Conservation (phyloP, 2,329 filamentous ascomycete species). For the Phaeomoniella chlamydospora region DNA sequence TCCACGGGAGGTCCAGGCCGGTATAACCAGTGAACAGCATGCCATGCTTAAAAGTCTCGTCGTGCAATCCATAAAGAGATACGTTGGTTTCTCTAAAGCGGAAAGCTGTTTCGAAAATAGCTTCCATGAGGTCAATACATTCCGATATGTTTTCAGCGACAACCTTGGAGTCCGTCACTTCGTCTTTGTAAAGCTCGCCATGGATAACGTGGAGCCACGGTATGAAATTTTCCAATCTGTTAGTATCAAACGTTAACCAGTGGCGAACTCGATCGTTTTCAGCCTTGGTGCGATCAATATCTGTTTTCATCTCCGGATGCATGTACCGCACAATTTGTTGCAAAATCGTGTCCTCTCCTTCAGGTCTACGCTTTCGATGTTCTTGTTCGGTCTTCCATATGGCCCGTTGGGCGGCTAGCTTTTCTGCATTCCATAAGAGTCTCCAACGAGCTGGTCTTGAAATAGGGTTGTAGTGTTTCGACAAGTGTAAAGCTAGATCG, state of each 20-base stretch:
- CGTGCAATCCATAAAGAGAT: conserved; percentile 55
- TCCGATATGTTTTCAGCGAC: conserved; percentile 41
- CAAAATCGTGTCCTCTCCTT: conserved; percentile 53
- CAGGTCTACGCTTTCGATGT: conserved; percentile 43
- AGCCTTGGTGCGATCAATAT: conserved; percentile 46
- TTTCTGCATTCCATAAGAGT: conserved; percentile 81
- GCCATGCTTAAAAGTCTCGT: conserved; percentile 51
- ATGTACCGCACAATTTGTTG: conserved; percentile 63
- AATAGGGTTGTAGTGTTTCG: conserved; percentile 49
- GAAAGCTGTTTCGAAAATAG: conserved; percentile 47
- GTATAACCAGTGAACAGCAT: conserved; percentile 51
- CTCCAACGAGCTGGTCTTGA: conserved; percentile 60
- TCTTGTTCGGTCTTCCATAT: conserved; percentile 73
- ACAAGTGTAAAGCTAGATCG: conserved; percentile 59
- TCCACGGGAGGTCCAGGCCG: conserved; percentile 72
- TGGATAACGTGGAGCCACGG: conserved; percentile 68
- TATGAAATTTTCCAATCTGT: conserved; percentile 57
- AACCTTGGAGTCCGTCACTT: conserved; percentile 34
- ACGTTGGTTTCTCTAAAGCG: conserved; percentile 60
- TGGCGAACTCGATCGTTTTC: conserved; percentile 69
- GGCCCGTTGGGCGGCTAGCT: conserved; percentile 62
- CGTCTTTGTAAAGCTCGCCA: conserved; percentile 53
- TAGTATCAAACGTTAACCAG: conserved; percentile 70
- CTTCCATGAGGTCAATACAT: conserved; percentile 59
- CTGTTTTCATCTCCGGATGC: conserved; percentile 60